Percentiles rank a stretch among this genome's conserved stretches.
These are phyloP conservation scores for Extremus antarcticus DNA, from an alignment of 495 filamentous ascomycete species.

Conservation along the genomic window DNA sequence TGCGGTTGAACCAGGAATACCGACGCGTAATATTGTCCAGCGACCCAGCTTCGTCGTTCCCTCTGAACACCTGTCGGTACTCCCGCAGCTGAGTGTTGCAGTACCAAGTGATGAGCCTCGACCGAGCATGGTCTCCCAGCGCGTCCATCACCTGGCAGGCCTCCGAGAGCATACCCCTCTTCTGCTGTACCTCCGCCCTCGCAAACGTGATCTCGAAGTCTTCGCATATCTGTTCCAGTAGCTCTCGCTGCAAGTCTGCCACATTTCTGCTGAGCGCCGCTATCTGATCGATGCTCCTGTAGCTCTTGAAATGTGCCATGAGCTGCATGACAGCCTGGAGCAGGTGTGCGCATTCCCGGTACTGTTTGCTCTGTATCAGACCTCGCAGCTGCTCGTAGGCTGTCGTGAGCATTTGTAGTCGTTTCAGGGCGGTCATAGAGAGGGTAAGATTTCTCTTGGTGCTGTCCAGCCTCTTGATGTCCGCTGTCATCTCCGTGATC, in stretches of 20 bases:
- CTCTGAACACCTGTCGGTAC: slow-evolving; percentile 88
- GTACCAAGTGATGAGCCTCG: slow-evolving; percentile 86
- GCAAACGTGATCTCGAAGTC: slow-evolving; percentile 95
- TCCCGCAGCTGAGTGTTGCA: slow-evolving; percentile 94
- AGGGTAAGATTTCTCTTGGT: slow-evolving; percentile 93
- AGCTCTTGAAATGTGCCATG: slow-evolving; percentile 97
- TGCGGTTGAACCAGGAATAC: slow-evolving; percentile 93
- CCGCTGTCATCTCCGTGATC: slow-evolving; percentile 97
- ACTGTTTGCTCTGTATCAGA: slow-evolving; percentile 76
- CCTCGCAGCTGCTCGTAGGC: slow-evolving; percentile 91
- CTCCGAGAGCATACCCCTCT: slow-evolving; percentile 64
- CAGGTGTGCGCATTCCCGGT: slow-evolving; percentile 89
- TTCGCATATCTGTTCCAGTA: slow-evolving; percentile 94
- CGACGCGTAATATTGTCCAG: slow-evolving; percentile 92
- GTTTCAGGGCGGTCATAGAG: slow-evolving; percentile 95
- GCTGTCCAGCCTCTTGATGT: slow-evolving; percentile 94
- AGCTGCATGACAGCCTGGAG: slow-evolving; percentile 94
- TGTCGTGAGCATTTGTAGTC: slow-evolving; percentile 96
- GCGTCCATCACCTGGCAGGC: slow-evolving; percentile 92
- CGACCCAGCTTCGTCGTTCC: slow-evolving; percentile 92
- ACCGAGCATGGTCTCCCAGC: slow-evolving; percentile 75
- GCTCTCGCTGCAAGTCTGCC: slow-evolving; percentile 83
- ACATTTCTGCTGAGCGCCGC: slow-evolving; percentile 88
- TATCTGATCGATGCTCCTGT: slow-evolving; percentile 95
- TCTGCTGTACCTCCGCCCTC: slow-evolving; percentile 67